These are phyloP conservation scores for Emergomyces orientalis DNA, from an alignment of 2,329 filamentous ascomycete species.

Conservation along the genomic window DNA sequence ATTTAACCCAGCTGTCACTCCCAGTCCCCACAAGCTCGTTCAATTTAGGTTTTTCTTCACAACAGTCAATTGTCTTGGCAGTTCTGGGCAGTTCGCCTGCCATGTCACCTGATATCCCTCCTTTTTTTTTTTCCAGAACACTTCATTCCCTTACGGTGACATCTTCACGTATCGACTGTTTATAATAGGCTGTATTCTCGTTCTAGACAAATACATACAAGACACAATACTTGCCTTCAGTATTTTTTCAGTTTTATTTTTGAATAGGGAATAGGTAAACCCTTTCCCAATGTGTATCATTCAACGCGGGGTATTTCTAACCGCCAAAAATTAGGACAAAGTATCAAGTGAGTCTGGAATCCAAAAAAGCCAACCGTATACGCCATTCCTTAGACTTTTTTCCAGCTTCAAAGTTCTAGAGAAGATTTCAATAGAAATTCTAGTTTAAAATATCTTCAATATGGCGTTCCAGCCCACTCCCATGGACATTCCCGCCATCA, in stretches of 20 bases:
- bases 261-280: background rate
- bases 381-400: background rate
- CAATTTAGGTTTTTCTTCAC: background rate
- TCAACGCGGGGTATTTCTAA: background rate
- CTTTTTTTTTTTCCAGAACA: background rate
- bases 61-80: background rate
- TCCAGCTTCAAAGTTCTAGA: background rate
- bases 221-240: background rate
- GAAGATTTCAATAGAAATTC: slow-evolving; percentile 4
- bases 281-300: background rate
- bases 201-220: background rate
- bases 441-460: slow-evolving; percentile 9
- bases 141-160: too few species aligned
- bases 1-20: background rate
- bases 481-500: slow-evolving; percentile 32
- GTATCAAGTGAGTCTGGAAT: background rate
- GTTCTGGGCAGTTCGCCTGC: background rate
- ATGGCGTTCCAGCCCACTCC: slow-evolving; percentile 33
- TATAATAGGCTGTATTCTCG: background rate
- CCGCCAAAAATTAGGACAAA: background rate
- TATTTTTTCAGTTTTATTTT: background rate
- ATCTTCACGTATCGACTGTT: background rate
- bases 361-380: background rate
- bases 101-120: slow-evolving; percentile 1
- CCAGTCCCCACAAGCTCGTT: too few species aligned